A percentile compares a stretch with the other conserved stretches of the same genome.
These are phyloP conservation scores for Pochonia chlamydosporia DNA, from an alignment of 2,329 filamentous ascomycete species.

Conservation along the genomic window DNA sequence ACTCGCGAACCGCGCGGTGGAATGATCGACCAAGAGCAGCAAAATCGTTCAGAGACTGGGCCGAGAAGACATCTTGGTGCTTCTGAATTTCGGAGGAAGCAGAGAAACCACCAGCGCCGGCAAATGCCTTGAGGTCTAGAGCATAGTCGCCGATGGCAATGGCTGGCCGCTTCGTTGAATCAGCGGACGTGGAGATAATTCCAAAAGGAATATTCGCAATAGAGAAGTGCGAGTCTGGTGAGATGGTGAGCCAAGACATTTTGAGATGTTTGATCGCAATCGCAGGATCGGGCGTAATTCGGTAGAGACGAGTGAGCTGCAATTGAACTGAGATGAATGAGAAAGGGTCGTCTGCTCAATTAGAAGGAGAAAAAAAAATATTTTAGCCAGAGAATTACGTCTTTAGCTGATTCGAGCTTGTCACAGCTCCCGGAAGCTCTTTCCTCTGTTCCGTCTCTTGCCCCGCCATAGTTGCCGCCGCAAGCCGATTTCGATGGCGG, in stretches of 20 bases:
- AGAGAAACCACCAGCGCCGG: conserved; percentile 35
- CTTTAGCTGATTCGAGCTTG: background rate
- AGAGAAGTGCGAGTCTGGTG: conserved; percentile 48
- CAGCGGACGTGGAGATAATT: conserved; percentile 61
- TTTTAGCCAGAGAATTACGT: no score
- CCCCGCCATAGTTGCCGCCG: conserved; percentile 3
- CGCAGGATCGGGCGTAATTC: background rate
- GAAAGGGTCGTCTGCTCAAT: no score
- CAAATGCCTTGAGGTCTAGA: conserved; percentile 62
- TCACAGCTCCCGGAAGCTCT: background rate
- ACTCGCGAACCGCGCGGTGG: conserved; percentile 62
- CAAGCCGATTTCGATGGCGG: conserved; percentile 2
- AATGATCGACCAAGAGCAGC: conserved; percentile 58
- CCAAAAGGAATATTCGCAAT: conserved; percentile 79
- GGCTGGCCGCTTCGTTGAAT: conserved; percentile 55
- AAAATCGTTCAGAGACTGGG: conserved; percentile 25
- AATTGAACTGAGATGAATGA: background rate
- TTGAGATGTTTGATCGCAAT: background rate
- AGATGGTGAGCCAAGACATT: conserved; percentile 21
- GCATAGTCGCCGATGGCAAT: conserved; percentile 68
- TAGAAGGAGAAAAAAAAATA: no score
- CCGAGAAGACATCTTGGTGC: conserved; percentile 19
- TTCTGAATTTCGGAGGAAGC: conserved; percentile 18
- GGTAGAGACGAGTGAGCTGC: background rate
- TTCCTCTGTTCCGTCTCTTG: background rate